phyloP scores from a whole-genome alignment of 306 rosid species.

The Prunus mume region DNA sequence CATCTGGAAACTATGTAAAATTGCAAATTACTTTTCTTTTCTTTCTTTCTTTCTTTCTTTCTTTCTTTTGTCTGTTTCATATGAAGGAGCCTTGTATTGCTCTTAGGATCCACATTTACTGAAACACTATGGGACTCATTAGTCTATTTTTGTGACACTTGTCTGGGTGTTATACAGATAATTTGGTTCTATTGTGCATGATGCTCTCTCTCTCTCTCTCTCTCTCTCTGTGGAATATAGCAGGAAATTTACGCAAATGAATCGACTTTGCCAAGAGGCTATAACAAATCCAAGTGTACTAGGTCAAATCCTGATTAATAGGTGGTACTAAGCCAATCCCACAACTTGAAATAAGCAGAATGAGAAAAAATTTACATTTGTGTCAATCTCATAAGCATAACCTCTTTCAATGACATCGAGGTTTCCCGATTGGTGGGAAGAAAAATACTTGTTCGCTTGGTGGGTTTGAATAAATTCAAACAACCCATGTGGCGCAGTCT shows the following conservation, averaged over 20 bases:
- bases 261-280: not conserved
- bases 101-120: constrained; percentile 34
- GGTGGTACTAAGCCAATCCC: no score
- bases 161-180: constrained; percentile 30
- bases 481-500: not conserved
- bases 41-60: not conserved
- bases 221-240: no score
- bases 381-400: no score
- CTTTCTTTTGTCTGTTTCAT: constrained; percentile 9
- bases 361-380: no score
- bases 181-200: constrained; percentile 23
- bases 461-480: not conserved
- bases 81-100: constrained; percentile 39
- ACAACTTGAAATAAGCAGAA: no score
- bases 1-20: constrained; percentile 37
- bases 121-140: constrained; percentile 31
- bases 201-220: not conserved
- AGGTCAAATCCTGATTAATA: no score
- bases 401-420: no score
- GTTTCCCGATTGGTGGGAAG: no score
- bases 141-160: constrained; percentile 27
- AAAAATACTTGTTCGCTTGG: no score
- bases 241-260: no score
- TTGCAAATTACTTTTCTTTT: constrained; percentile 19
- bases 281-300: no score